These are phyloP conservation scores for Phytophthora citrophthora DNA, from an alignment of 352 stramenopile genomes.

Conservation along the genomic window DNA sequence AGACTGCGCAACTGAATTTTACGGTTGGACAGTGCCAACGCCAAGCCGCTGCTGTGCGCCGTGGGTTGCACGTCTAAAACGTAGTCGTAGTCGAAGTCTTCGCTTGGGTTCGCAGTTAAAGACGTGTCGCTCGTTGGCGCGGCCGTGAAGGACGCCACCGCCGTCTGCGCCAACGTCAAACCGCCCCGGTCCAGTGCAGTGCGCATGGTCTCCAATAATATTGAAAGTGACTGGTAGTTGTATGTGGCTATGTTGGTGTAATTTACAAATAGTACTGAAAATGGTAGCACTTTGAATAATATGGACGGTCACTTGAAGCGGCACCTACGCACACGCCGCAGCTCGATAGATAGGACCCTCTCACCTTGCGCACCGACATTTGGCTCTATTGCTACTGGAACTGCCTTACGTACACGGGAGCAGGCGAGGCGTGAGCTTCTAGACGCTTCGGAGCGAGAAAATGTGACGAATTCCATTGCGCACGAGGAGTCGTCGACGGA, in stretches of 20 bases:
- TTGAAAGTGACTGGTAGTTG: too few species aligned
- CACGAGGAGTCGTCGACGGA: slow-evolving; percentile 14
- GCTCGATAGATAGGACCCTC: neutral
- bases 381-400: slow-evolving; percentile 12
- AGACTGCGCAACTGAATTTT: slow-evolving; percentile 75
- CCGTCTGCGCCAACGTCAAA: slow-evolving; percentile 64
- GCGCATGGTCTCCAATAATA: slow-evolving; percentile 43
- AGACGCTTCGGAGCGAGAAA: neutral
- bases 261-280: neutral
- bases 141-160: slow-evolving; percentile 70
- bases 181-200: slow-evolving; percentile 48
- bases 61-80: slow-evolving; percentile 80
- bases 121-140: slow-evolving; percentile 20
- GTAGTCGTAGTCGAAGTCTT: slow-evolving; percentile 89
- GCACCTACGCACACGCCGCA: slow-evolving; percentile 13
- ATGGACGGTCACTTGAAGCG: slow-evolving; percentile 19
- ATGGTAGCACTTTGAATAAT: slow-evolving; percentile 8
- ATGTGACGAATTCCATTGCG: neutral
- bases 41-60: slow-evolving; percentile 60
- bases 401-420: slow-evolving; percentile 9
- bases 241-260: too few species aligned
- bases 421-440: slow-evolving; percentile 15
- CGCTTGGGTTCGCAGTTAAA: slow-evolving; percentile 48
- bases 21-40: slow-evolving; percentile 70
- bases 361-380: neutral